A percentile compares a stretch with the other conserved stretches of the same genome.
phyloP scores from a whole-genome alignment of 495 filamentous ascomycete species.

The Penicillium steckii region DNA sequence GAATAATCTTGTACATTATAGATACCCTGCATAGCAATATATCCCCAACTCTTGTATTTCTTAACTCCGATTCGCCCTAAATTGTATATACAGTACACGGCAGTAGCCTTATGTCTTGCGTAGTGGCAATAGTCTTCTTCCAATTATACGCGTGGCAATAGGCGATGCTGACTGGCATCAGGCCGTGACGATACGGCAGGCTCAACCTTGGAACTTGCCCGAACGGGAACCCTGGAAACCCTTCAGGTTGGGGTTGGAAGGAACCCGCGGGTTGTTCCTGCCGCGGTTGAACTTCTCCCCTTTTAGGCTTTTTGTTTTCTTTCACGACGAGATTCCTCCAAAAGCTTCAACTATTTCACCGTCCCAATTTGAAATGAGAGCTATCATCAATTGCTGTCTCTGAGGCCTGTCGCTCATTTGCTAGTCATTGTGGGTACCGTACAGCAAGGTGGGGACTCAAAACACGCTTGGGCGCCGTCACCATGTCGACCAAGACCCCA shows the following conservation, averaged over 20 bases:
- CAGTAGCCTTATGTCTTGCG: too few relatives aligned
- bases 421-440: constrained; percentile 20
- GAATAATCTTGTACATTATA: not conserved
- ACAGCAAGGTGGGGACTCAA: constrained; percentile 32
- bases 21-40: not conserved
- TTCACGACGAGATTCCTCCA: too few relatives aligned
- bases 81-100: not conserved
- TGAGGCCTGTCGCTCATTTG: constrained; percentile 14
- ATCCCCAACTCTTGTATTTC: not conserved
- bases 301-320: constrained; percentile 3
- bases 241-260: not conserved
- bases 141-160: not conserved
- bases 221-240: not conserved
- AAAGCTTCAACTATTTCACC: too few relatives aligned
- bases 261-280: not conserved
- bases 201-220: not conserved
- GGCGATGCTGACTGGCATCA: not conserved
- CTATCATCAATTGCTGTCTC: not conserved
- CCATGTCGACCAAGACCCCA: constrained; percentile 38
- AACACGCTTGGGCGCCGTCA: constrained; percentile 33
- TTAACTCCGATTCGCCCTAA: not conserved
- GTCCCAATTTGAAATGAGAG: not conserved
- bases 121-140: not conserved
- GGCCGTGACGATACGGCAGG: not conserved
- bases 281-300: too few relatives aligned